A percentile compares a stretch with the other conserved stretches of the same genome.
phyloP scores from a whole-genome alignment of 139 green algal genomes.

The Chlamydomonas sp. region DNA sequence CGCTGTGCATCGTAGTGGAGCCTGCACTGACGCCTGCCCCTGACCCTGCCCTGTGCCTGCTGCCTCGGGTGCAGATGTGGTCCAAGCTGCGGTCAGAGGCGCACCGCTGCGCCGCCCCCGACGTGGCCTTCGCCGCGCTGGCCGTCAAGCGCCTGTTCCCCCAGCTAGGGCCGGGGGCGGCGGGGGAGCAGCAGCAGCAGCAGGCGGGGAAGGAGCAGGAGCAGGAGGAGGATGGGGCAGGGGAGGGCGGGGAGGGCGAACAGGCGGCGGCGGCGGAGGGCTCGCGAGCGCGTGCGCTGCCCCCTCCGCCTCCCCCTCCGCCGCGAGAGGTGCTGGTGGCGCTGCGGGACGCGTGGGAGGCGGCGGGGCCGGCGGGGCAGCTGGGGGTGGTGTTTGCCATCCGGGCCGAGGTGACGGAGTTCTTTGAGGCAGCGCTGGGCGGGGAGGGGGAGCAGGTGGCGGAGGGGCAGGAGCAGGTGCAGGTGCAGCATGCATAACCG shows the following conservation, averaged over 20 bases:
- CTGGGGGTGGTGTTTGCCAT: constrained; percentile 2
- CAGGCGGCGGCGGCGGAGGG: background rate
- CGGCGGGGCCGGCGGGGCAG: background rate
- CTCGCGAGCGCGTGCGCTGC: no score
- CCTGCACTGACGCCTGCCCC: no score
- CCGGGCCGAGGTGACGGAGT: constrained; percentile 1
- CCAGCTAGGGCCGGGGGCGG: background rate
- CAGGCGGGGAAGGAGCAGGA: background rate
- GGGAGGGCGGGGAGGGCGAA: background rate
- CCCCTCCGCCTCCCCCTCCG: background rate
- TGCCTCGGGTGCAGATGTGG: background rate
- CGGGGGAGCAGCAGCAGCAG: background rate
- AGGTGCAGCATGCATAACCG: no score
- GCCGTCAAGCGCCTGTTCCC: background rate
- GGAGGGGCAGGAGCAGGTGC: no score
- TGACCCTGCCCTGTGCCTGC: no score
- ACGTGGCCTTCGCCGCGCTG: constrained; percentile 5
- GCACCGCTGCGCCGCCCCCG: background rate
- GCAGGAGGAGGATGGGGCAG: background rate
- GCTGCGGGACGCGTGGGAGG: constrained; percentile 13
- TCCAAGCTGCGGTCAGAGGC: background rate
- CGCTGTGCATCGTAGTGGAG: no score
- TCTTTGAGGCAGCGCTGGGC: background rate
- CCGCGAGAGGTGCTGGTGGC: constrained; percentile 7
- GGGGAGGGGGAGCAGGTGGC: background rate